phyloP scores from a whole-genome alignment of 768 basidiomycete species.

The Lentinula aciculospora region DNA sequence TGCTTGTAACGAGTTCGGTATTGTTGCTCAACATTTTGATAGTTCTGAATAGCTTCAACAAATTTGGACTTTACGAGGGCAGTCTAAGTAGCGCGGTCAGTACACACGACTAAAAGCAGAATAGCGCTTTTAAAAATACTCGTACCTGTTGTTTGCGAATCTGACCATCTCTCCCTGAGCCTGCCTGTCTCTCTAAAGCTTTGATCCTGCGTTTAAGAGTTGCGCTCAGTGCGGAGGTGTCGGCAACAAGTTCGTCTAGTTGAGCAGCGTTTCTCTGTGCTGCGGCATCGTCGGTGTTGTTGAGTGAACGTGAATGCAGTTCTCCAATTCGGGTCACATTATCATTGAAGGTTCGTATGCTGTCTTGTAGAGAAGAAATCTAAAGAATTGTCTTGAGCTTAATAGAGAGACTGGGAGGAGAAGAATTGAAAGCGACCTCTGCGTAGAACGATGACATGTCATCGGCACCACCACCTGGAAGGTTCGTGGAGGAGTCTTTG shows the following conservation, averaged over 20 bases:
- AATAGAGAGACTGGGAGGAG: not conserved
- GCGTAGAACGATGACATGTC: slow-evolving; percentile 67
- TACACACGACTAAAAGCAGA: not conserved
- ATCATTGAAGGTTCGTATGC: slow-evolving; percentile 57
- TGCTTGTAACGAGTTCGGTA: slow-evolving; percentile 76
- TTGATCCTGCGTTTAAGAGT: slow-evolving; percentile 71
- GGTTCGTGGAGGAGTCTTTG: slow-evolving; percentile 45
- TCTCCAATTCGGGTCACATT: slow-evolving; percentile 68
- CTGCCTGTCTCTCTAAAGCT: slow-evolving; percentile 60
- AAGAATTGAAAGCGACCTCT: slow-evolving; percentile 41
- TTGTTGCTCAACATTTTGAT: slow-evolving; percentile 78
- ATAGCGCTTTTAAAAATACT: no score
- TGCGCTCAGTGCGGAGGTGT: slow-evolving; percentile 66
- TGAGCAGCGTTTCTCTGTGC: slow-evolving; percentile 55
- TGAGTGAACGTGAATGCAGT: slow-evolving; percentile 68
- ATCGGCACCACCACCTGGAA: slow-evolving; percentile 34
- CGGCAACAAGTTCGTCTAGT: slow-evolving; percentile 62
- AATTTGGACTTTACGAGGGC: slow-evolving; percentile 51
- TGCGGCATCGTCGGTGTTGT: slow-evolving; percentile 67
- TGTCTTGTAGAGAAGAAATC: slow-evolving; percentile 76
- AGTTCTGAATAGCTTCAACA: slow-evolving; percentile 80
- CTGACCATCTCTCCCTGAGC: slow-evolving; percentile 62
- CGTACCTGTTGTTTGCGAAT: slow-evolving; percentile 75
- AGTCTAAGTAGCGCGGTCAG: not conserved
- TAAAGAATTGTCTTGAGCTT: slow-evolving; percentile 19